Evolutionary conservation across 192 early-diverging fungal species (phyloP).

Genomic region (Linnemannia schmuckeri): DNA sequence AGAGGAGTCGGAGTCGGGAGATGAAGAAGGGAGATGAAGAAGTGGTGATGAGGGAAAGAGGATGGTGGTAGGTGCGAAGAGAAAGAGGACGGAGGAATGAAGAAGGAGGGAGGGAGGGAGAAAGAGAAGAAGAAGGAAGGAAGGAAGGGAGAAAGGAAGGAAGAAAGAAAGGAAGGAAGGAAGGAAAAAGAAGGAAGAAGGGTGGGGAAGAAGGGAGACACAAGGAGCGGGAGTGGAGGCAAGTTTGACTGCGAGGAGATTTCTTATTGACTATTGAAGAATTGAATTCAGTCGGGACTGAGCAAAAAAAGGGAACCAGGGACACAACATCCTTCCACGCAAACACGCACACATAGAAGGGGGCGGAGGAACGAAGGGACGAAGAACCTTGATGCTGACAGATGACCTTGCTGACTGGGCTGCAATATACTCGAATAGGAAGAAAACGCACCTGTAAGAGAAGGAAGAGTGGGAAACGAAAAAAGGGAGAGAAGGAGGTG

Average conservation of each 20-base stretch:
- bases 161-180: background rate
- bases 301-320: background rate
- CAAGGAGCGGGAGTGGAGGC: background rate
- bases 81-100: background rate
- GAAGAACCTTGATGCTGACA: no score
- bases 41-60: background rate
- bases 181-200: background rate
- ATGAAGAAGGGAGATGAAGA: background rate
- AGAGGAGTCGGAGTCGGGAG: background rate
- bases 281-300: slow-evolving; percentile 3
- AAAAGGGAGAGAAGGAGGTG: no score
- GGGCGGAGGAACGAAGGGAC: background rate
- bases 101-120: background rate
- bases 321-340: background rate
- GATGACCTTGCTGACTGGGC: no score
- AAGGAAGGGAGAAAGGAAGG: background rate
- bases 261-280: background rate
- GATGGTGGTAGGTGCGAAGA: background rate
- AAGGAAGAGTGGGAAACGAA: no score
- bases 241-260: no score
- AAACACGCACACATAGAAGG: background rate
- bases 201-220: background rate
- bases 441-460: no score
- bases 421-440: no score
- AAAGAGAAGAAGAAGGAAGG: background rate